Evolutionary conservation across 768 basidiomycete genomes (phyloP).

Genomic region (Coprinellus micaceus): DNA sequence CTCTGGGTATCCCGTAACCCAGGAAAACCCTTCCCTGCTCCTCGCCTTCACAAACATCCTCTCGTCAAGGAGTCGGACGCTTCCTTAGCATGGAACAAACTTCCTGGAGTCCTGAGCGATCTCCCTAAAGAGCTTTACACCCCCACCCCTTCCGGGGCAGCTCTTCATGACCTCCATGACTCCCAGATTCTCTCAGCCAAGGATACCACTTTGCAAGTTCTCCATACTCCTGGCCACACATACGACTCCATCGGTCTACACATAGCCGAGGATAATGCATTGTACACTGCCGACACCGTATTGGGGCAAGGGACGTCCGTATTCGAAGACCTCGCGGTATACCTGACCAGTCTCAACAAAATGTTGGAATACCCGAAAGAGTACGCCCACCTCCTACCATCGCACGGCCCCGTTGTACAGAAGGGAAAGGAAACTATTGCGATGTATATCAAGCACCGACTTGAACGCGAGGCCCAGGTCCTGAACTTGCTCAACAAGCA

Average conservation of each 20-base stretch:
- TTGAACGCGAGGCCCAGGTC: conserved; percentile 79
- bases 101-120: conserved; percentile 38
- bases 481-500: conserved; percentile 42
- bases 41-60: conserved; percentile 74
- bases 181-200: conserved; percentile 43
- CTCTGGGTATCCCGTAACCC: conserved; percentile 57
- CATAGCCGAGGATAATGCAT: conserved; percentile 61
- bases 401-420: conserved; percentile 76
- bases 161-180: conserved; percentile 59
- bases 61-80: conserved; percentile 23
- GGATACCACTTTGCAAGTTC: conserved; percentile 47
- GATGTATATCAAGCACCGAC: conserved; percentile 76
- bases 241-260: conserved; percentile 77
- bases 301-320: conserved; percentile 88
- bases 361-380: conserved; percentile 43
- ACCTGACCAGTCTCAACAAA: conserved; percentile 59
- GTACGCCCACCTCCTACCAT: conserved; percentile 71
- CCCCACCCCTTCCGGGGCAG: conserved; percentile 36
- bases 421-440: conserved; percentile 60
- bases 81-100: conserved; percentile 27
- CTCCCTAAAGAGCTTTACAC: conserved; percentile 45
- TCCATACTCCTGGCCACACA: conserved; percentile 92
- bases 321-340: conserved; percentile 77
- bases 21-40: conserved; percentile 52
- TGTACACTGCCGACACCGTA: conserved; percentile 90